A percentile compares a stretch with the other conserved stretches of the same genome.
These are phyloP conservation scores for Trichoderma atrobrunneum DNA, from an alignment of 2,329 filamentous ascomycete genomes.

Conservation along the genomic window DNA sequence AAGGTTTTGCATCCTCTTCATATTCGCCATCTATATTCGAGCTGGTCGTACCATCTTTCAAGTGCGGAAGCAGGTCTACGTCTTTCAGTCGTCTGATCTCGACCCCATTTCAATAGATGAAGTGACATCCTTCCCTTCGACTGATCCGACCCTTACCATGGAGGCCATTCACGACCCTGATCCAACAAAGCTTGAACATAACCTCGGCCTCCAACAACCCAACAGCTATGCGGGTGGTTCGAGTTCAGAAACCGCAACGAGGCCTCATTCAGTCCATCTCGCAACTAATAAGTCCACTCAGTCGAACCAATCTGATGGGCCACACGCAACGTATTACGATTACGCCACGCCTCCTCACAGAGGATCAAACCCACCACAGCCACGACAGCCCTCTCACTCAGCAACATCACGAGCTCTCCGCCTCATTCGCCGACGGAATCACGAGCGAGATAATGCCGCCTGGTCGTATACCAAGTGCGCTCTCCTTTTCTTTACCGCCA, in stretches of 20 bases:
- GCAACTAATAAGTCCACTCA: not conserved
- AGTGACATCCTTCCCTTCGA: constrained; percentile 47
- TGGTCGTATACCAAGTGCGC: constrained; percentile 65
- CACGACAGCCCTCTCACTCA: not conserved
- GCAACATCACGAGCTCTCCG: not conserved
- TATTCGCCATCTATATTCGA: constrained; percentile 35
- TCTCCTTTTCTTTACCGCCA: constrained; percentile 62
- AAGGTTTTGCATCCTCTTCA: constrained; percentile 22
- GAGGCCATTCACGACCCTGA: constrained; percentile 1
- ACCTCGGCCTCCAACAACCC: not conserved
- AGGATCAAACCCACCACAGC: not conserved
- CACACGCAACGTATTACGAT: not conserved
- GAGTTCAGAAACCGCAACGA: constrained; percentile 20
- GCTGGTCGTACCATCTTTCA: constrained; percentile 60
- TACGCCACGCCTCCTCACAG: not conserved
- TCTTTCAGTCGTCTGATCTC: constrained; percentile 37
- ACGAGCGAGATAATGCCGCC: constrained; percentile 55
- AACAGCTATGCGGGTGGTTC: not conserved
- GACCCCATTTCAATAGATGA: constrained; percentile 41
- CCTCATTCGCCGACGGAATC: constrained; percentile 27
- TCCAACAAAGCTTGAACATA: not conserved
- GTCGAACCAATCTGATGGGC: not conserved
- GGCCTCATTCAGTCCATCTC: constrained; percentile 31
- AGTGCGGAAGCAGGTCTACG: constrained; percentile 55
- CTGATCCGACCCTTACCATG: constrained; percentile 52